These are phyloP conservation scores for Trichoderma sp. DNA, from an alignment of 2,329 filamentous ascomycete species.

Conservation along the genomic window DNA sequence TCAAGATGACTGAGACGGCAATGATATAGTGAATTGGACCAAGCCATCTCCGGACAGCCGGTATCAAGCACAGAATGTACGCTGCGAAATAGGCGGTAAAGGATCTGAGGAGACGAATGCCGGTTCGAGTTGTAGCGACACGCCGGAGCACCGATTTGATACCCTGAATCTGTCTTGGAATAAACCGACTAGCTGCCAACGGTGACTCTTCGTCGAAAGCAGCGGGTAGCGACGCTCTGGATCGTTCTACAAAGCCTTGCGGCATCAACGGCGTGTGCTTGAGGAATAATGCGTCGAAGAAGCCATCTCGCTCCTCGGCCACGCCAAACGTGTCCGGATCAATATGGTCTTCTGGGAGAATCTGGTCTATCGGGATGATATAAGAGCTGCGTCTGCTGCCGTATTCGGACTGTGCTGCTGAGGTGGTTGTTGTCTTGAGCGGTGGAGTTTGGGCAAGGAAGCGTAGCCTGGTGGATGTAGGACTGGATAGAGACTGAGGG, in stretches of 20 bases:
- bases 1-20: slow-evolving; percentile 55
- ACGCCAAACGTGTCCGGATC: slow-evolving; percentile 44
- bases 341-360: slow-evolving; percentile 36
- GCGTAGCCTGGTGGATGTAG: not conserved
- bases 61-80: slow-evolving; percentile 55
- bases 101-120: slow-evolving; percentile 51
- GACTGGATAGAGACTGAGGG: not conserved
- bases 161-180: slow-evolving; percentile 48
- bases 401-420: slow-evolving; percentile 23
- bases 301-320: slow-evolving; percentile 44
- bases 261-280: slow-evolving; percentile 40
- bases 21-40: slow-evolving; percentile 56
- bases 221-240: slow-evolving; percentile 45
- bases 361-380: slow-evolving; percentile 35
- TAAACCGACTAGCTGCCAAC: slow-evolving; percentile 45
- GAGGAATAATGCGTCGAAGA: slow-evolving; percentile 50
- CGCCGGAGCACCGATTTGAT: slow-evolving; percentile 39
- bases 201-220: slow-evolving; percentile 47
- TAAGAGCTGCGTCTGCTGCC: slow-evolving; percentile 28
- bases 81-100: slow-evolving; percentile 57
- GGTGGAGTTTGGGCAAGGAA: not conserved
- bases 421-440: slow-evolving; percentile 20
- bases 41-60: slow-evolving; percentile 47
- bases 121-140: slow-evolving; percentile 49
- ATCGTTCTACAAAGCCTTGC: slow-evolving; percentile 41